Base-by-base conservation (phyloP, 805 yeast genomes). In the Tetrapisispora pingtungensis region DNA sequence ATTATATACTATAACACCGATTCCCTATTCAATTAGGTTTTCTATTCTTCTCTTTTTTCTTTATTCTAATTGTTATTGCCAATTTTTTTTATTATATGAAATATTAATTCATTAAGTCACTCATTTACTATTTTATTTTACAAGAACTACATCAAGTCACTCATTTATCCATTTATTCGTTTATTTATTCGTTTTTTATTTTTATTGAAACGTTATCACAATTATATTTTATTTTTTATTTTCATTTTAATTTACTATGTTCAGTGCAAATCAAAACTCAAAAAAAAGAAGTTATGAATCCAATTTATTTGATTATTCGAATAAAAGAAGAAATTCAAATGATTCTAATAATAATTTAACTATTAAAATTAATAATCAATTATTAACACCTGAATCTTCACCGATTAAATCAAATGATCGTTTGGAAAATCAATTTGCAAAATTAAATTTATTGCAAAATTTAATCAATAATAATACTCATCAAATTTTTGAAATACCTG, bases 401-500 rank as follows among this genome's bases (percentile, higher is more conserved):
- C 47, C 47, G 32, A 15, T 41, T 19, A 44, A 36, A 33, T 12
- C 27, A 15, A 24, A 19, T 10, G 14, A 27, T 32, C n/a, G n/a
- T 7, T 37, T 44, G 19, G 47, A 40, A 10, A 43, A 40, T 7
- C 34, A 51, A 31, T 49, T 45, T 18, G 45, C 52, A 3, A 40
- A 49, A 19, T 42, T 49, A 18, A 47, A 32, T 32, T 32, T 32
- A 15, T 8, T 32, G n/a, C 34, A 32, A 32, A 32, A 32, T 14
- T 32, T 32, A n/a, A 34, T 19, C 13, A 15, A 17, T n/a, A 36
- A 19, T 24, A 6, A 41, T 18, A 18, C n/a, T 12, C 63, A 68
- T 60, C 53, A 62, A 14, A 81, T 87, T 8, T 82, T 87, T 55
- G 68, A 71, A 41, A 78, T 82, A 31, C 95, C 96, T 0, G 96